Evolutionary conservation across 2,329 filamentous ascomycete species (phyloP).

Genomic region (Fusarium succisae): DNA sequence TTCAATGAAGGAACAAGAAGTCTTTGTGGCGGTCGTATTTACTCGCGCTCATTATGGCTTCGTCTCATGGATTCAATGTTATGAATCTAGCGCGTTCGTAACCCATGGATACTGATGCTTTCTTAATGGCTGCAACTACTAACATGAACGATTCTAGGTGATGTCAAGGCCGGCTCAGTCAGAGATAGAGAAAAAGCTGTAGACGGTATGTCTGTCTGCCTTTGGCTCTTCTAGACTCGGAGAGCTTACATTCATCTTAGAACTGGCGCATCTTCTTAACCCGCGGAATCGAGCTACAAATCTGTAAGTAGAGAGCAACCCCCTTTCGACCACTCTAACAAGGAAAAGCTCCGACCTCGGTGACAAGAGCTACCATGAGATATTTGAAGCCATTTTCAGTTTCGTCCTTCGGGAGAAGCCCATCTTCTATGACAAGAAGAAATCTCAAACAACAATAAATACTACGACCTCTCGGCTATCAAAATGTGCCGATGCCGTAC

Average conservation of each 20-base stretch:
- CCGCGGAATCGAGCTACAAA: conserved; percentile 49
- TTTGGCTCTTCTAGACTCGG: not conserved
- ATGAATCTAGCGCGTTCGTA: conserved; percentile 49
- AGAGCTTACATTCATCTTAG: conserved; percentile 37
- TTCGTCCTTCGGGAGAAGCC: conserved; percentile 74
- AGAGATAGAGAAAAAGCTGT: conserved; percentile 54
- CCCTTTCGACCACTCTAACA: conserved; percentile 3
- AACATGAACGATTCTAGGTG: conserved; percentile 39
- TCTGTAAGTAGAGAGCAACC: conserved; percentile 44
- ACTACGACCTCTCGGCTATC: conserved; percentile 67
- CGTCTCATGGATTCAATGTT: conserved; percentile 47
- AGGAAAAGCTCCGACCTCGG: conserved; percentile 58
- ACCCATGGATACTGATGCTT: not conserved
- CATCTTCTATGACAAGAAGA: conserved; percentile 64
- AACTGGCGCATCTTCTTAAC: conserved; percentile 52
- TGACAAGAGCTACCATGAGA: conserved; percentile 81
- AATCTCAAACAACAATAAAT: conserved; percentile 56
- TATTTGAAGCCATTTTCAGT: conserved; percentile 83
- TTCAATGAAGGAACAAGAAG: conserved; percentile 2
- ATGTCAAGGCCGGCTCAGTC: conserved; percentile 47
- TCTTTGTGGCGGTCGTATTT: not conserved
- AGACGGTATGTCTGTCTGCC: conserved; percentile 46
- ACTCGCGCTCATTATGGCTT: conserved; percentile 43
- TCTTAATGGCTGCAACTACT: conserved; percentile 6
- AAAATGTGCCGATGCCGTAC: conserved; percentile 75